Evolutionary conservation across 306 rosid genomes (phyloP).

Genomic region (Sesbania bispinosa): DNA sequence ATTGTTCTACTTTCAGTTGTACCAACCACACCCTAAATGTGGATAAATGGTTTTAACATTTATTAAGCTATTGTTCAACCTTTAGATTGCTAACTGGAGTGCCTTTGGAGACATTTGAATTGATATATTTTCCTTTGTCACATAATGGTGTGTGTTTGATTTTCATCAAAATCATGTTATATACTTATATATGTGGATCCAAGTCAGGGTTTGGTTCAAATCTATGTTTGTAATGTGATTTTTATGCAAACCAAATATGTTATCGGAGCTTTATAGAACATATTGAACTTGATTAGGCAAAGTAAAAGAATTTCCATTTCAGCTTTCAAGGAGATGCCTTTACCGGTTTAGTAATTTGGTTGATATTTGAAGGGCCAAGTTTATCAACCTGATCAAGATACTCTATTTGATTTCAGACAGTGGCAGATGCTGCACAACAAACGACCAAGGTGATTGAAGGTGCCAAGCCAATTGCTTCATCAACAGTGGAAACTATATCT

Average conservation of each 20-base stretch:
- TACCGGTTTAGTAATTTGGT: background rate
- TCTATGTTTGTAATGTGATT: too few species aligned
- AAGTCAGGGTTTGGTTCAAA: too few species aligned
- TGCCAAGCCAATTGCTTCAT: conserved; percentile 78
- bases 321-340: background rate
- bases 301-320: background rate
- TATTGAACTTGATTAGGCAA: background rate
- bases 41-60: background rate
- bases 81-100: background rate
- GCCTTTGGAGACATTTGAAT: background rate
- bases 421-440: conserved; percentile 79
- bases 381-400: conserved; percentile 1
- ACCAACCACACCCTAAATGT: too few species aligned
- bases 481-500: conserved; percentile 64
- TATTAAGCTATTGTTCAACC: background rate
- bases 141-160: too few species aligned
- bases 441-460: conserved; percentile 76
- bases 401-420: conserved; percentile 56
- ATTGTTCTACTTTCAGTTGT: background rate
- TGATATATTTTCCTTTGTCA: background rate
- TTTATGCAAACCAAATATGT: too few species aligned
- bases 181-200: too few species aligned
- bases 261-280: background rate
- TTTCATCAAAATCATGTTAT: background rate
- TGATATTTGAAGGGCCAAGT: background rate